Evolutionary conservation across 371 early-diverging fungal genomes (phyloP), one percentile per base, ranked within the genome.

Genomic region (Apophysomyces elegans): DNA sequence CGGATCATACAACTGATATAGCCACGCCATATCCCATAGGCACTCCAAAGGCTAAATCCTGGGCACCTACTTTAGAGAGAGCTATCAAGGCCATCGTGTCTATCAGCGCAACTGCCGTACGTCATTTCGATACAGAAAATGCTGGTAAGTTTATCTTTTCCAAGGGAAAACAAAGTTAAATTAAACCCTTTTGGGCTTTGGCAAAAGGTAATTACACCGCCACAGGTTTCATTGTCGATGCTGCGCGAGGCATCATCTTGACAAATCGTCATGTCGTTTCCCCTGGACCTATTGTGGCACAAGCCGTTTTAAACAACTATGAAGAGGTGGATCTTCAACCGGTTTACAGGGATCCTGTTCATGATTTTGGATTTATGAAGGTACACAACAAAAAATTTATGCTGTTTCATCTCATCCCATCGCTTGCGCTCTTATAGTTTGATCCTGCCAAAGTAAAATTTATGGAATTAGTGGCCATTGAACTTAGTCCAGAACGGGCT

Each of bases 141-240:
- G 86, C 94, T 50, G 93, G 90, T 74, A 88, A 84, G 46, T 26
- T 26, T 26, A 26, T 26, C 32, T 2, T 1, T 2, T 26, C 32
- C 32, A 77, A 83, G 32, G 32, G 32, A 26, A 26, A 26, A 2
- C 32, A 26, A 26, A 26, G 32, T 26, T 26, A 26, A 26, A 26
- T 2, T 26, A 26, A 26, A 26, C 32, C 32, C 2, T 26, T 26
- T 26, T 26, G 32, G 32, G 32, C 32, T 26, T 26, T 26, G 32
- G 32, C 32, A 26, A 26, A 26, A 26, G 32, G 85, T 44, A 81
- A 79, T 21, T 88, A 83, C 63, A 86, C 87, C 14, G 96, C 97
- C 6, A 91, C 96, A 0, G 97, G 97, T 2, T 96, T 96, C 72
- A 87, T 97, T 2, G 96, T 97, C 6, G 96, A 97, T 69, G 91